A percentile compares a stretch with the other conserved stretches of the same genome.
Conservation (phyloP, 1,139 yeast species). For the Hansenula lynferdii region DNA sequence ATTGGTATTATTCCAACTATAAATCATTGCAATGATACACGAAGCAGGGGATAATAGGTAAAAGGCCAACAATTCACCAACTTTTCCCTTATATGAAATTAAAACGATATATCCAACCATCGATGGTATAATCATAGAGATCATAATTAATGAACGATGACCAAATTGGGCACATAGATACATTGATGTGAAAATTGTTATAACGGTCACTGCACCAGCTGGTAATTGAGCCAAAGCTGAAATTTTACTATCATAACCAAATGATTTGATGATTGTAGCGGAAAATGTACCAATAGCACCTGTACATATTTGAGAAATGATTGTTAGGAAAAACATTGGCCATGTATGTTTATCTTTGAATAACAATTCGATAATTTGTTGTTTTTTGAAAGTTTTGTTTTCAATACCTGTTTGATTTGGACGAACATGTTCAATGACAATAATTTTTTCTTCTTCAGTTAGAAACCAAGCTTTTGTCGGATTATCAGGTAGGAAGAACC, state of each 20-base stretch:
- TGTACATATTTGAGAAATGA: slow-evolving; percentile 32
- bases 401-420: slow-evolving; percentile 41
- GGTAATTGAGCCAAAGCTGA: slow-evolving; percentile 49
- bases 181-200: slow-evolving; percentile 30
- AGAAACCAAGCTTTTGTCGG: slow-evolving; percentile 37
- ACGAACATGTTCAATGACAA: slow-evolving; percentile 38
- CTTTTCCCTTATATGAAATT: slow-evolving; percentile 31
- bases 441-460: slow-evolving; percentile 33
- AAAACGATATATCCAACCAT: slow-evolving; percentile 40
- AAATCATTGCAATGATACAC: slow-evolving; percentile 37
- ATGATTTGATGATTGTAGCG: slow-evolving; percentile 33
- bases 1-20: slow-evolving; percentile 32
- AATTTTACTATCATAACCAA: slow-evolving; percentile 31
- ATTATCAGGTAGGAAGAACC: slow-evolving; percentile 37
- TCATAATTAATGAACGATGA: slow-evolving; percentile 27
- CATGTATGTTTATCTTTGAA: slow-evolving; percentile 41
- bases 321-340: slow-evolving; percentile 30
- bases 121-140: slow-evolving; percentile 36
- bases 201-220: slow-evolving; percentile 36
- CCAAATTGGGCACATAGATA: slow-evolving; percentile 20
- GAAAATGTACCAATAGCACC: slow-evolving; percentile 30
- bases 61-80: slow-evolving; percentile 37
- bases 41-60: slow-evolving; percentile 33
- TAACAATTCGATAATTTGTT: slow-evolving; percentile 40
- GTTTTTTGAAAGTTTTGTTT: slow-evolving; percentile 36